Conservation (phyloP, 495 filamentous ascomycete species). For the Neurospora sublineolata region DNA sequence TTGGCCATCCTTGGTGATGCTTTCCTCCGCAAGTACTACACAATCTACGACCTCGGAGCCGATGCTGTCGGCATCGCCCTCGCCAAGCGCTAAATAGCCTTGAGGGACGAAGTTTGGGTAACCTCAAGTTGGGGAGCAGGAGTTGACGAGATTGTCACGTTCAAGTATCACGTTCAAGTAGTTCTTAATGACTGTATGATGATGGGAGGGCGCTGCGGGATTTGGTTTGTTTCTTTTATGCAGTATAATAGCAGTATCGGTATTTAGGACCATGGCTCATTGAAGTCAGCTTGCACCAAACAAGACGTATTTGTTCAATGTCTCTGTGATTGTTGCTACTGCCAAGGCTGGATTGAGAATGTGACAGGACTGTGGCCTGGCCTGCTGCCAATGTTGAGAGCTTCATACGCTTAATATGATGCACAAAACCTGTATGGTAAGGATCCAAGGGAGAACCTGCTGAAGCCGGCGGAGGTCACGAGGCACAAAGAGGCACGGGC, state of each 20-base stretch:
- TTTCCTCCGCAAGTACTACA: constrained; percentile 96
- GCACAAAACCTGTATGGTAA: neutral
- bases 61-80: constrained; percentile 77
- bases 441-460: neutral
- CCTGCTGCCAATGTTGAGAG: neutral
- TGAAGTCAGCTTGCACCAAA: neutral
- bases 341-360: neutral
- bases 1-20: constrained; percentile 94
- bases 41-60: constrained; percentile 85
- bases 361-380: neutral
- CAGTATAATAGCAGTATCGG: neutral
- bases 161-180: neutral
- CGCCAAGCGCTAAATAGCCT: constrained; percentile 42
- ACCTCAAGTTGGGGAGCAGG: neutral
- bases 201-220: neutral
- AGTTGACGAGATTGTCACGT: neutral
- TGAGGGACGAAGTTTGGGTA: neutral
- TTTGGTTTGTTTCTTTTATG: neutral
- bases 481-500: neutral
- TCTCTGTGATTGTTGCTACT: neutral
- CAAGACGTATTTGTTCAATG: neutral
- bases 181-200: neutral
- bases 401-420: neutral
- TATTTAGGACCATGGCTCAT: neutral
- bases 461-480: neutral